Evolutionary conservation across 176 grass and related monocot species (phyloP).

Genomic region (Sorghum bicolor): Sorghum_bicolor_NCBIv3 NC_012875.2:32755501-32756000

Average conservation of each 20-base stretch:
- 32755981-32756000: constrained; percentile 21
- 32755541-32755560: background rate
- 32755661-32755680: constrained; percentile 73
- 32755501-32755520: background rate
- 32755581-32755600: constrained; percentile 87
- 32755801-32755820: background rate
- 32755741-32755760: constrained; percentile 6
- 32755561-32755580: constrained; percentile 49
- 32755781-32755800: constrained; percentile 29
- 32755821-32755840: background rate
- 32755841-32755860: constrained; percentile 9
- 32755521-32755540: background rate
- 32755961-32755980: constrained; percentile 55
- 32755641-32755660: constrained; percentile 89
- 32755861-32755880: background rate
- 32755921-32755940: background rate
- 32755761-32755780: constrained; percentile 8
- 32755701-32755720: constrained; percentile 41
- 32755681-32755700: background rate
- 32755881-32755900: background rate
- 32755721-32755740: background rate
- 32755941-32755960: constrained; percentile 28
- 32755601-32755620: constrained; percentile 92
- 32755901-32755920: background rate
- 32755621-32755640: constrained; percentile 86